These are phyloP conservation scores for Durotheca rogersii DNA, from an alignment of 495 filamentous ascomycete species.

Conservation along the genomic window DNA sequence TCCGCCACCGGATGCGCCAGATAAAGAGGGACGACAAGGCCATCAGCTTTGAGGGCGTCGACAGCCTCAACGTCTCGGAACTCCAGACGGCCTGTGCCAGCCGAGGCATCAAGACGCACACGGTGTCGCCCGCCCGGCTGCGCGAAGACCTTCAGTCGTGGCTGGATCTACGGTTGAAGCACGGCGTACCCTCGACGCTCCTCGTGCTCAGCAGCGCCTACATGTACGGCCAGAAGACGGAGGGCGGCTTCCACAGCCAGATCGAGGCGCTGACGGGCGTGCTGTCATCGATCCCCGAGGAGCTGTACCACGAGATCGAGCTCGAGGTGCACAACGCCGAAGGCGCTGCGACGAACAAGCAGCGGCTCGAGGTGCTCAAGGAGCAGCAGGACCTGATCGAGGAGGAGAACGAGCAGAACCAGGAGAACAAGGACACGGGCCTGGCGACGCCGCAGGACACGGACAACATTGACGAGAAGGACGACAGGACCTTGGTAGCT, in stretches of 20 bases:
- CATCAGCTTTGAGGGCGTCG: slow-evolving; percentile 92
- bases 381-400: slow-evolving; percentile 98
- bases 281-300: slow-evolving; percentile 90
- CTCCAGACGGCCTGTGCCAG: slow-evolving; percentile 87
- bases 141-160: slow-evolving; percentile 92
- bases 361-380: slow-evolving; percentile 97
- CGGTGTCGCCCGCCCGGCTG: slow-evolving; percentile 80
- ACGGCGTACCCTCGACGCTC: slow-evolving; percentile 90
- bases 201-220: slow-evolving; percentile 96
- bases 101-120: slow-evolving; percentile 89
- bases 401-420: slow-evolving; percentile 90
- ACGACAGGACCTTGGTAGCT: slow-evolving; percentile 48
- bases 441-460: slow-evolving; percentile 79
- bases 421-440: slow-evolving; percentile 65
- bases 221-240: slow-evolving; percentile 82
- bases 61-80: slow-evolving; percentile 88
- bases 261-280: slow-evolving; percentile 93
- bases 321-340: slow-evolving; percentile 97
- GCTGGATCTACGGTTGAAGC: slow-evolving; percentile 90
- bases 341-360: slow-evolving; percentile 97
- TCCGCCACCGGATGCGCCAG: slow-evolving; percentile 96
- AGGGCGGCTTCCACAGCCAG: slow-evolving; percentile 80
- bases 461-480: slow-evolving; percentile 74
- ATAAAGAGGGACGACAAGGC: slow-evolving; percentile 97
- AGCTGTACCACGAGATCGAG: slow-evolving; percentile 99